phyloP scores from a whole-genome alignment of 305 asterid species.

The Fraxinus dipetala region DNA sequence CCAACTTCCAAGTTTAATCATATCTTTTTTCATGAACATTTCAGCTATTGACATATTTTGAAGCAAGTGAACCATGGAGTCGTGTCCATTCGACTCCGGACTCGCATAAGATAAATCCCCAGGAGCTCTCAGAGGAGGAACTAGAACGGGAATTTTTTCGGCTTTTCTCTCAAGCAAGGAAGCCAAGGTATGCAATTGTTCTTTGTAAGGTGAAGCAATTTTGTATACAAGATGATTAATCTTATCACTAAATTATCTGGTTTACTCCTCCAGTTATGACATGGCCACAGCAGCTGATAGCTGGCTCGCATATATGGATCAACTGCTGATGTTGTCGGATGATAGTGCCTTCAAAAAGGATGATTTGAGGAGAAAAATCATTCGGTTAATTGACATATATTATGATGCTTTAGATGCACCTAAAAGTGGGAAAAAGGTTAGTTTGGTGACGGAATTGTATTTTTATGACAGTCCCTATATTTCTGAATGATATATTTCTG shows the following conservation, averaged over 20 bases:
- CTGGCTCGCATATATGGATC: conserved; percentile 67
- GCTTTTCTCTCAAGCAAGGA: conserved; percentile 38
- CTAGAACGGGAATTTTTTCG: conserved; percentile 47
- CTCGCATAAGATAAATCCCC: conserved; percentile 37
- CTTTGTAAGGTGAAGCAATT: not conserved
- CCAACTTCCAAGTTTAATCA: not conserved
- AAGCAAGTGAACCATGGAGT: conserved; percentile 65
- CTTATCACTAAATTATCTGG: not conserved
- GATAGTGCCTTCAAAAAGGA: conserved; percentile 33
- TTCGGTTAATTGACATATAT: conserved; percentile 53
- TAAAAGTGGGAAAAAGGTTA: conserved; percentile 76
- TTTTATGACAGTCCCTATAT: not conserved
- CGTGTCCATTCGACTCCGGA: conserved; percentile 32
- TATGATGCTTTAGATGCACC: conserved; percentile 89
- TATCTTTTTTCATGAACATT: conserved; percentile 7
- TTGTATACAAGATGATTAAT: conserved; percentile 9
- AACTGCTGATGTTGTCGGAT: conserved; percentile 47
- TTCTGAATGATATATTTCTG: not conserved
- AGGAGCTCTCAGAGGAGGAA: conserved; percentile 42
- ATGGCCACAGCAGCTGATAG: conserved; percentile 63
- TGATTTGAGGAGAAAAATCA: conserved; percentile 39
- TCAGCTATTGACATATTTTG: conserved; percentile 49
- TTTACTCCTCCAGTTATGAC: conserved; percentile 40
- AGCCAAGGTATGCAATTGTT: conserved; percentile 45
- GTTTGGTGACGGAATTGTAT: not conserved